Evolutionary conservation across 768 basidiomycete genomes (phyloP).

Genomic region (Phlebiopsis flavidoalba): DNA sequence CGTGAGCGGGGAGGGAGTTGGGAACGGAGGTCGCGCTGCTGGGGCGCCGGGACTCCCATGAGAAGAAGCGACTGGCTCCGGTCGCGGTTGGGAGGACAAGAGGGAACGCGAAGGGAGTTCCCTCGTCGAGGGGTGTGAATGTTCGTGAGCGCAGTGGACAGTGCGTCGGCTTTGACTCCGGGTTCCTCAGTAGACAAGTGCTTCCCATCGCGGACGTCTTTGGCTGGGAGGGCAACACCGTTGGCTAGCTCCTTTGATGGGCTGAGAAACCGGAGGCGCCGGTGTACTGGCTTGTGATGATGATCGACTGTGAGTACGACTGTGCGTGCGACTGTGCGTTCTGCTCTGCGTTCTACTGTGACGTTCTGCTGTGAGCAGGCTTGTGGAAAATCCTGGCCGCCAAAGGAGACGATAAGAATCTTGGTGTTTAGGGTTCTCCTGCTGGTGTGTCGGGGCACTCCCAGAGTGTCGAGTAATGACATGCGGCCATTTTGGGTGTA

Average conservation of each 20-base stretch:
- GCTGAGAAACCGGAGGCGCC: constrained; percentile 1
- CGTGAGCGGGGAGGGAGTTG: constrained; percentile 18
- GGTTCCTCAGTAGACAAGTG: constrained; percentile 6
- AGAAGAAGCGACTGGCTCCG: constrained; percentile 11
- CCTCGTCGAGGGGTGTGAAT: background rate
- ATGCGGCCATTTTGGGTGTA: constrained; percentile 53
- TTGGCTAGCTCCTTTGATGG: constrained; percentile 3
- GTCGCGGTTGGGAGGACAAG: background rate
- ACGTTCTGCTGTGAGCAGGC: constrained; percentile 35
- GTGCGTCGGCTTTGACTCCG: constrained; percentile 9
- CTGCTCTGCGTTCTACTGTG: constrained; percentile 11
- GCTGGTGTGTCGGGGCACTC: constrained; percentile 49
- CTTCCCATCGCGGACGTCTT: background rate
- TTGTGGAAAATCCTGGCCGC: constrained; percentile 68
- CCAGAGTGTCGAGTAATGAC: constrained; percentile 49
- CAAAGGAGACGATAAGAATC: constrained; percentile 76
- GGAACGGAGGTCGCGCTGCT: constrained; percentile 18
- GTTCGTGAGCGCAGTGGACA: constrained; percentile 14
- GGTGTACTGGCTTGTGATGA: constrained; percentile 5
- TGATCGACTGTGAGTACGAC: background rate
- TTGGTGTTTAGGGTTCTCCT: constrained; percentile 40
- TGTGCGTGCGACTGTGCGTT: background rate
- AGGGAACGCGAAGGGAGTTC: constrained; percentile 7
- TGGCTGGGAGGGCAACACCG: background rate
- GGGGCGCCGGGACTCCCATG: constrained; percentile 23